Conservation (phyloP, 129 eudicot genomes). For the Oenanthe sinensis region DNA sequence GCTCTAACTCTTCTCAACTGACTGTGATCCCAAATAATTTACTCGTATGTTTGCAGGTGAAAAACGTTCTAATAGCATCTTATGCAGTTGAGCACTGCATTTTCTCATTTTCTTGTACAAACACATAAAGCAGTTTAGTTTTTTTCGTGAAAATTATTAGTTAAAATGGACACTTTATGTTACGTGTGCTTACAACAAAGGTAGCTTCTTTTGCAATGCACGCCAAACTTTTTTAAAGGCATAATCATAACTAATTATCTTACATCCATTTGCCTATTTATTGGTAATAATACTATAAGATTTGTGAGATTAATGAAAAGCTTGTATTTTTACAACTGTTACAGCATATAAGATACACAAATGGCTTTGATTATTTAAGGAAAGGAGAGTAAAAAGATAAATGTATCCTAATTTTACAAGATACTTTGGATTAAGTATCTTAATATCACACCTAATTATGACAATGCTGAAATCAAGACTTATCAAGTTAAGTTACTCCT, state of each 20-base stretch:
- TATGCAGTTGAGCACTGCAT: background rate
- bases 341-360: no score
- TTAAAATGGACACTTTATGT: background rate
- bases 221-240: background rate
- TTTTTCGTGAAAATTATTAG: background rate
- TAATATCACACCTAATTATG: no score
- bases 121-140: background rate
- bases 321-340: background rate
- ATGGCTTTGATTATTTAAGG: no score
- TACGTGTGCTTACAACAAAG: background rate
- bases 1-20: no score
- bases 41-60: background rate
- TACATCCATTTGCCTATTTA: background rate
- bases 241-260: background rate
- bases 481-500: no score
- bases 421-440: no score
- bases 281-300: no score
- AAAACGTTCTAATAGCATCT: background rate
- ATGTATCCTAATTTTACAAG: no score
- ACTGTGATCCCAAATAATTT: no score
- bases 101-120: background rate
- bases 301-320: no score
- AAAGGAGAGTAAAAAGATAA: no score
- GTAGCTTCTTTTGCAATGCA: background rate
- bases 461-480: background rate